A percentile compares a stretch with the other conserved stretches of the same genome.
Evolutionary conservation across 2,329 filamentous ascomycete genomes (phyloP).

Genomic region (Colletotrichum sp.): DNA sequence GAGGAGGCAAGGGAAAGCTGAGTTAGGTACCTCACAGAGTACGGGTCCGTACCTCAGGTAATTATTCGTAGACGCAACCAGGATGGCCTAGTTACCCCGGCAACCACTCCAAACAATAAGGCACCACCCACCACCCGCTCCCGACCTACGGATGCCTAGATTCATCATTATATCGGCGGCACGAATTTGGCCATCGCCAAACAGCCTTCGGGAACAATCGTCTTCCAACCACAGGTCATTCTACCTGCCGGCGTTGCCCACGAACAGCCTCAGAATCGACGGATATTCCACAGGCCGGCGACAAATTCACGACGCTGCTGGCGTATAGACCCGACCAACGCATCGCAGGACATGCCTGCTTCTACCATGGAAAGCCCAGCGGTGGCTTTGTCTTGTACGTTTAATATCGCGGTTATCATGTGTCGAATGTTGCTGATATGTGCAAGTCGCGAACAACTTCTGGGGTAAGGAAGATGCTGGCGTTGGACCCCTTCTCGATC

Average conservation of each 20-base stretch:
- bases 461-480: slow-evolving; percentile 99
- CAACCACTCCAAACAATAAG: background rate
- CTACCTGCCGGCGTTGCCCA: background rate
- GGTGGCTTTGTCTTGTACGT: slow-evolving; percentile 71
- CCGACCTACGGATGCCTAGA: background rate
- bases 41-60: background rate
- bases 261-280: background rate
- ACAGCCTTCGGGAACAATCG: background rate
- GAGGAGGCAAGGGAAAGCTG: background rate
- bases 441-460: slow-evolving; percentile 94
- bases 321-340: background rate
- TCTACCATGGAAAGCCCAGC: slow-evolving; percentile 66
- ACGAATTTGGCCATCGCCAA: background rate
- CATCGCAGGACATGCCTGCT: slow-evolving; percentile 58
- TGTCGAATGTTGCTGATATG: background rate
- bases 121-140: background rate
- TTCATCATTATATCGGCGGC: background rate
- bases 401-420: background rate
- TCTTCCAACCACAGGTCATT: background rate
- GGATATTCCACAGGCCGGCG: background rate
- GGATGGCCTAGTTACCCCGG: background rate
- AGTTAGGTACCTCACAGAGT: background rate
- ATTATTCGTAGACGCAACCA: background rate
- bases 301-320: background rate
- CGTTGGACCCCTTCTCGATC: slow-evolving; percentile 87